Conservation (phyloP, 2,329 filamentous ascomycete genomes). For the Ophiostoma piceae region DNA sequence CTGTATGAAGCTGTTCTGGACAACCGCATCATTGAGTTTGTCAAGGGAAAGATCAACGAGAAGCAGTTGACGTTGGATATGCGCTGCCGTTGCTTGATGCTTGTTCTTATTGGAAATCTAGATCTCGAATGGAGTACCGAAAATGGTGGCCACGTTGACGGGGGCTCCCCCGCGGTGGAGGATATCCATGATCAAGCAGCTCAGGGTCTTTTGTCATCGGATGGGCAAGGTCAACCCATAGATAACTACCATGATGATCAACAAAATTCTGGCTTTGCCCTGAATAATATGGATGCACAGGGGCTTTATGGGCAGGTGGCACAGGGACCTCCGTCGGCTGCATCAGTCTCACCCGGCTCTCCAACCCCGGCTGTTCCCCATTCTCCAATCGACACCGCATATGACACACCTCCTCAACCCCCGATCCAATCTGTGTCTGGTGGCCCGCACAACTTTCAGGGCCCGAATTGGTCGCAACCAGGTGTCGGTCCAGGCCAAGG, state of each 20-base stretch:
- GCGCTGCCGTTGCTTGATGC: constrained; percentile 30
- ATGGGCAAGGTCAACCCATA: not conserved
- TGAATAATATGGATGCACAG: not conserved
- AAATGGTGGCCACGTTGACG: constrained; percentile 19
- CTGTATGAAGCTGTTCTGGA: constrained; percentile 34
- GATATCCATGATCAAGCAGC: not conserved
- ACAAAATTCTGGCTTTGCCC: not conserved
- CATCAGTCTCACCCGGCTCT: not conserved
- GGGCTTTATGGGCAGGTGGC: not conserved
- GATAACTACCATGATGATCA: not conserved
- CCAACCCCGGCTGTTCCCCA: not conserved
- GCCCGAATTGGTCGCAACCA: not conserved
- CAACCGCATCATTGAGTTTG: constrained; percentile 26
- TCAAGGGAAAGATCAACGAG: constrained; percentile 7
- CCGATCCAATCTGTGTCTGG: not conserved
- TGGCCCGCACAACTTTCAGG: not conserved
- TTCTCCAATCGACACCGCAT: not conserved
- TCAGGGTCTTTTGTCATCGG: not conserved
- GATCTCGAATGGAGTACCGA: constrained; percentile 29
- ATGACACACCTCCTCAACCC: not conserved
- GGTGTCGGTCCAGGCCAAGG: not conserved
- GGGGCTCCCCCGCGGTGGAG: not conserved
- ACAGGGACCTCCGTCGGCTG: not conserved
- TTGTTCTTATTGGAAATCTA: constrained; percentile 32
- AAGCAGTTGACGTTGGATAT: constrained; percentile 29